phyloP scores from a whole-genome alignment of 805 yeast genomes.

The Cyberlindnera japonica region DNA sequence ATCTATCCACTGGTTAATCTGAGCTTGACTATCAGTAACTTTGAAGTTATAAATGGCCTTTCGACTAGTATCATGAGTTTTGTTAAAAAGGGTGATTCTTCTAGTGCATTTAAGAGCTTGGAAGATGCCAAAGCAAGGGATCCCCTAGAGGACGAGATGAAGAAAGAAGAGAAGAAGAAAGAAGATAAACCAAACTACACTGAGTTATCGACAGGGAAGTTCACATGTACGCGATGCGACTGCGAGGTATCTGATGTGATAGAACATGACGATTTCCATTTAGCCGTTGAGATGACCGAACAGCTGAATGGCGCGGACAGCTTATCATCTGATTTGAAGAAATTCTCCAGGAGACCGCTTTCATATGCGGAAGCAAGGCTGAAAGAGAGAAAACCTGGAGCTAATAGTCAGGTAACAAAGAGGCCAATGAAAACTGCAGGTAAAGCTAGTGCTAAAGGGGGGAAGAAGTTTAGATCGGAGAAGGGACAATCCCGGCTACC shows the following conservation, averaged over 20 bases:
- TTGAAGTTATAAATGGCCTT: slow-evolving; percentile 37
- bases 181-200: neutral
- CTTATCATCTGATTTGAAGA: slow-evolving; percentile 12
- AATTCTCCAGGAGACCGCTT: slow-evolving; percentile 9
- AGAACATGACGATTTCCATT: slow-evolving; percentile 55
- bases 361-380: slow-evolving; percentile 9
- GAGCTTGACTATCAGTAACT: slow-evolving; percentile 50
- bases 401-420: neutral
- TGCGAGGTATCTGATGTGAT: slow-evolving; percentile 22
- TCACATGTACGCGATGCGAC: slow-evolving; percentile 12
- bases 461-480: slow-evolving; percentile 13
- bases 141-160: neutral
- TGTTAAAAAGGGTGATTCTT: slow-evolving; percentile 17
- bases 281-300: slow-evolving; percentile 47
- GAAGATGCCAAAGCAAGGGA: slow-evolving; percentile 1
- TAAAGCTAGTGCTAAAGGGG: neutral
- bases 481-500: slow-evolving; percentile 26
- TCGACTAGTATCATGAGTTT: slow-evolving; percentile 20
- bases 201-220: slow-evolving; percentile 2
- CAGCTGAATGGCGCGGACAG: slow-evolving; percentile 35
- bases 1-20: slow-evolving; percentile 49
- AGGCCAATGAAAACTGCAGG: no score
- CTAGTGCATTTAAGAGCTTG: slow-evolving; percentile 8
- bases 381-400: slow-evolving; percentile 3
- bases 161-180: neutral